These are phyloP conservation scores for Usnea hakonensis DNA, from an alignment of 495 filamentous ascomycete species.

Conservation along the genomic window DNA sequence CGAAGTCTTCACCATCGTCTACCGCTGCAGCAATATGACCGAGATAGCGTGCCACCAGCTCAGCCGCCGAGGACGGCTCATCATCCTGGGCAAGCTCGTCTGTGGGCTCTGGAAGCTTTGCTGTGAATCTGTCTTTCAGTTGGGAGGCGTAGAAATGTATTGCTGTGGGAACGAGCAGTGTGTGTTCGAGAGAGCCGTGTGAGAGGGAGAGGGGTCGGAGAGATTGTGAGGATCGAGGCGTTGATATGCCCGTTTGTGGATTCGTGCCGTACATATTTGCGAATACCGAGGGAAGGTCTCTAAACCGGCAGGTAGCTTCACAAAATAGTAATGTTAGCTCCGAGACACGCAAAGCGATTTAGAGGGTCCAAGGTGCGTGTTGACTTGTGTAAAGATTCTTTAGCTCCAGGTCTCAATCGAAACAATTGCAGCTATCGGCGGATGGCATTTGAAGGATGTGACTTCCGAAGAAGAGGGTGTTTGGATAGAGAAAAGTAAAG, in stretches of 20 bases:
- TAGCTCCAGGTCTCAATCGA: too few relatives aligned
- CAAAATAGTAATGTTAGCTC: neutral
- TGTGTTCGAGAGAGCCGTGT: constrained; percentile 91
- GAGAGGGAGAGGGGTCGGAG: constrained; percentile 79
- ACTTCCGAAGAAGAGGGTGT: too few relatives aligned
- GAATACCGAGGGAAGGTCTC: constrained; percentile 8
- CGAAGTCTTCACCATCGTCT: constrained; percentile 83
- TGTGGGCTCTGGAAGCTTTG: constrained; percentile 78
- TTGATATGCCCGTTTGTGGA: constrained; percentile 89
- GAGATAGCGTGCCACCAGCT: constrained; percentile 88
- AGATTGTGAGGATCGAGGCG: constrained; percentile 85
- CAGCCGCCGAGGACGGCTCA: constrained; percentile 85
- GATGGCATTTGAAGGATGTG: too few relatives aligned
- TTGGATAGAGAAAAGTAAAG: neutral
- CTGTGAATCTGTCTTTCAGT: constrained; percentile 76
- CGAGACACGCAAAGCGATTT: too few relatives aligned
- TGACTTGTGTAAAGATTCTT: too few relatives aligned
- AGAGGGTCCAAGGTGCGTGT: too few relatives aligned
- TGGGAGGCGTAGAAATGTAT: constrained; percentile 93
- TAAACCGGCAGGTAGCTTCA: neutral
- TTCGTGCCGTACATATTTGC: constrained; percentile 80
- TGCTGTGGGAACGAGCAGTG: constrained; percentile 86
- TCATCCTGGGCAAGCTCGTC: constrained; percentile 97
- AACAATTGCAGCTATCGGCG: too few relatives aligned
- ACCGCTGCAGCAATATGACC: constrained; percentile 80